phyloP scores from a whole-genome alignment of 2,329 filamentous ascomycete genomes.

The Metarhizium anisopliae region DNA sequence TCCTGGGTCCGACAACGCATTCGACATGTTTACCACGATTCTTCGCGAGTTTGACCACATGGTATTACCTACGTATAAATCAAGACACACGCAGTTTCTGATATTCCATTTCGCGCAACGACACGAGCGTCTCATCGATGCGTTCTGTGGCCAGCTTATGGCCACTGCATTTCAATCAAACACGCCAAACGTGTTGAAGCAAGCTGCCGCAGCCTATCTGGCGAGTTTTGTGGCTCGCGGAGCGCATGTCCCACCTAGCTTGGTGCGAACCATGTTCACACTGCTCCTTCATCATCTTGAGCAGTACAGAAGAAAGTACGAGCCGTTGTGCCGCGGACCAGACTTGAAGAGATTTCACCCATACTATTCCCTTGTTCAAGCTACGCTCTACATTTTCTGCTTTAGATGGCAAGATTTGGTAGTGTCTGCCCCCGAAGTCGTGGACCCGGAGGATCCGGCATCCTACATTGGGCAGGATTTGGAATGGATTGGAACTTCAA shows the following conservation, averaged over 20 bases:
- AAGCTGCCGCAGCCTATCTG: conserved; percentile 84
- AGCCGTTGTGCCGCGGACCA: conserved; percentile 68
- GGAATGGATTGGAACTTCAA: conserved; percentile 66
- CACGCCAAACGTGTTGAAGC: conserved; percentile 63
- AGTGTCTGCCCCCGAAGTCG: conserved; percentile 47
- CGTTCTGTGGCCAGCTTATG: conserved; percentile 68
- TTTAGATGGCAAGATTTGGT: conserved; percentile 94
- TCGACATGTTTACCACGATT: conserved; percentile 68
- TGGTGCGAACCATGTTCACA: conserved; percentile 75
- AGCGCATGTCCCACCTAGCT: conserved; percentile 64
- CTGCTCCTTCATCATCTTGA: conserved; percentile 73
- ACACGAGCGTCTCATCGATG: conserved; percentile 67
- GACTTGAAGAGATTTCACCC: conserved; percentile 75
- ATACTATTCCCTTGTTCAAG: conserved; percentile 85
- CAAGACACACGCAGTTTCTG: conserved; percentile 88
- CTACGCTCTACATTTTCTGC: conserved; percentile 89
- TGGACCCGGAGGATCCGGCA: conserved; percentile 52
- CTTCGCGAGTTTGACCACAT: conserved; percentile 79
- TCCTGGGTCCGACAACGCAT: conserved; percentile 58
- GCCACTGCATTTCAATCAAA: conserved; percentile 44
- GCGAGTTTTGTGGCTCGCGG: conserved; percentile 91
- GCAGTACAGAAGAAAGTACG: conserved; percentile 61
- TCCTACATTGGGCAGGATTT: conserved; percentile 63
- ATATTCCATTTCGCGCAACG: conserved; percentile 91
- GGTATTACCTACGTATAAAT: conserved; percentile 84